phyloP scores from a whole-genome alignment of 2,329 filamentous ascomycete species.

The Pseudohalonectria lignicola region DNA sequence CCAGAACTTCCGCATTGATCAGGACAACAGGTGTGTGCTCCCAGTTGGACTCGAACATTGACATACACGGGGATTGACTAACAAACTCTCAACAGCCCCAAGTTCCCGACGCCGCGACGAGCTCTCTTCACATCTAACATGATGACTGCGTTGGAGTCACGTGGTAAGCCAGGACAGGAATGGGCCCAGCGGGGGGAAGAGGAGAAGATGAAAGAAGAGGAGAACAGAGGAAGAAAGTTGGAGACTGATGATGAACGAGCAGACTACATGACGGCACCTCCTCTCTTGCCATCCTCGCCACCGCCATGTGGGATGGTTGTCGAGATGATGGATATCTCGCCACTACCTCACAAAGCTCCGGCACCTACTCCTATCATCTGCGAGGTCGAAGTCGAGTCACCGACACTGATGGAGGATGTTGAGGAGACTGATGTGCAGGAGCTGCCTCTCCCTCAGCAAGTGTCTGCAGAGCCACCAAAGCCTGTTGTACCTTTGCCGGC shows the following conservation, averaged over 20 bases:
- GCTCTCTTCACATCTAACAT: conserved; percentile 72
- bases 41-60: background rate
- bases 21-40: conserved; percentile 57
- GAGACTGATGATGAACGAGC: conserved; percentile 15
- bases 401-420: background rate
- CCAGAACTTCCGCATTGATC: conserved; percentile 93
- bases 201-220: too few relatives aligned
- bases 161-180: conserved; percentile 38
- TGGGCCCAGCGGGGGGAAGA: too few relatives aligned
- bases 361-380: conserved; percentile 1
- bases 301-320: conserved; percentile 62
- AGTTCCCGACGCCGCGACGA: conserved; percentile 70
- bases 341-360: conserved; percentile 68
- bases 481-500: too few relatives aligned
- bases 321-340: conserved; percentile 89
- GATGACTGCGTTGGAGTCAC: conserved; percentile 44
- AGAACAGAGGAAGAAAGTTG: too few relatives aligned
- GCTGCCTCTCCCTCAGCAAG: conserved; percentile 33
- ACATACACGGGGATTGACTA: too few relatives aligned
- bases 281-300: conserved; percentile 58
- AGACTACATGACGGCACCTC: conserved; percentile 76
- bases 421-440: background rate
- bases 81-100: conserved; percentile 45
- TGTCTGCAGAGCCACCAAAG: conserved; percentile 27
- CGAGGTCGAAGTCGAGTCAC: conserved; percentile 1